Base-by-base conservation (phyloP, 345 rosid genomes). In the Eucalyptus victrix region DNA sequence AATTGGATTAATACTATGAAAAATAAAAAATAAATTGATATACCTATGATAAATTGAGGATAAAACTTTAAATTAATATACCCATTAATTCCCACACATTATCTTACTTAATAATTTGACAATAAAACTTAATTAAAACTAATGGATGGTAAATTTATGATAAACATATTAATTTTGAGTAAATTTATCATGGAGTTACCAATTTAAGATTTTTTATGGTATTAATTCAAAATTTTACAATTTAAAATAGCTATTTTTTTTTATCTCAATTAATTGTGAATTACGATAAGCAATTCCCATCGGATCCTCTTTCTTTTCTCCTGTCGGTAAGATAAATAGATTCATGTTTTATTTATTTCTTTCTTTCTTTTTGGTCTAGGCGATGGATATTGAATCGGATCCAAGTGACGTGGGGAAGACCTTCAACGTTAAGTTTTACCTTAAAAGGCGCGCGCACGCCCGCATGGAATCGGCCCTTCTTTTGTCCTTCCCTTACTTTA, bases 61-160 rank as follows among this genome's bases (percentile, higher is more conserved):
- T 60, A 60, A 60, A 60, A 60, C 1, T 1, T 13, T 56, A 56
- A 62, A 62, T 30, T 6, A 8, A 7, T 62, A 62, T 13, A 30
- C 2, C 0, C 0, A 0, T 12, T 2, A 12, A 0, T 12, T 3
- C 0, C 2, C 16, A 12, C 4, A 14, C 0, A 0, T 0, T 30
- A 62, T 28, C 4, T 13, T 28, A 12, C 17, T 60, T 0, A 28
- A 12, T 12, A 60, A 60, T 13, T 13, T 62, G n/a, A 62, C 1
- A 2, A 0, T 62, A 6, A 1, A 30, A 6, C 15, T 13, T 62
- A 13, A 30, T 3, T 0, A 2, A 12, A 12, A 62, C 18, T 30
- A 30, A 62, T 0, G 1, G 5, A 12, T 4, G 0, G 1, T 62
- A 6, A 28, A 28, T 28, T 62, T 6, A 6, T 62, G 8, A 62